Evolutionary conservation across 371 early-diverging fungal species (phyloP), one percentile per base, ranked within the genome.

Genomic region (Saksenaea vasiformis): DNA sequence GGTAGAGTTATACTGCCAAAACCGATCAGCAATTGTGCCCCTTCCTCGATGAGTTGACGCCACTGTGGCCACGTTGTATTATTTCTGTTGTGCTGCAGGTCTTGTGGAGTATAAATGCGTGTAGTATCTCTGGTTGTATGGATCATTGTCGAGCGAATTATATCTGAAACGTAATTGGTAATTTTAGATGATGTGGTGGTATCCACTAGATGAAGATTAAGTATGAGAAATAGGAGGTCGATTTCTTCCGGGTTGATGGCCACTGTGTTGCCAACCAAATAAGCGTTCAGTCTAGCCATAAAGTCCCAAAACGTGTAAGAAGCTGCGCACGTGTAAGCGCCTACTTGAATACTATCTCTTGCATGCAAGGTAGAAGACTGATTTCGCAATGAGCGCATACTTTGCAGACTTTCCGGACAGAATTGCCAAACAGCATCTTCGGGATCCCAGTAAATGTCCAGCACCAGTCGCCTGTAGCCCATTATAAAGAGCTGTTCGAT

Each of bases 361-460:
- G 61, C 14, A 14, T 38, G 14, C 15, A 37, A 35, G 26, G 62
- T 17, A 24, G 60, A 38, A 14, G 26, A 43, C 36, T 36, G 56
- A 15, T 26, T 47, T n/a, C 51, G 51, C 51, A 8, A 9, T 47
- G 22, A 17, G 22, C n/a, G 51, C 11, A 22, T 13, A 39, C n/a
- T 28, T 22, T 53, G 39, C 14, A 57, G 55, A 15, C 34, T 9
- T 7, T 55, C 51, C 1, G 80, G 81, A 51, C 81, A 80, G 13
- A 80, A 38, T 26, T 78, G 78, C 81, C 81, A 80, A 15, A 61
- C 54, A 7, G 14, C 36, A 9, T 14, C 24, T 13, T 14, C n/a
- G 1, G 71, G 17, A 31, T 74, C 62, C 78, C 78, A 80, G 60
- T 76, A 80, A 8, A 80, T 26, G 41, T 80, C 81, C 0, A 80